phyloP scores from a whole-genome alignment of 495 filamentous ascomycete species.

The Glarea lozoyensis region DNA sequence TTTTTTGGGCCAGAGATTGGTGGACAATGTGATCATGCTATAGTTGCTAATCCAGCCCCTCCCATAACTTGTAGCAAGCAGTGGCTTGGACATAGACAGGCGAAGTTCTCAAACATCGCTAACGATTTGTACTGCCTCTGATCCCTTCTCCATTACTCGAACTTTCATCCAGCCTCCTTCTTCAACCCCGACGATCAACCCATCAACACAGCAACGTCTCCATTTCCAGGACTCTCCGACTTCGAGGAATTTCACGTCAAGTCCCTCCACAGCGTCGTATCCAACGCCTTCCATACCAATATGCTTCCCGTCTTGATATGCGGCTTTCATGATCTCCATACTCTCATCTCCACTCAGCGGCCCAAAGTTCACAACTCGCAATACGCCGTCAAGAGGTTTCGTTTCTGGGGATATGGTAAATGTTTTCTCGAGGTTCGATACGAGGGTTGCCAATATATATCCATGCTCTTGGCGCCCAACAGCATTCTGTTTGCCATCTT shows the following conservation, averaged over 20 bases:
- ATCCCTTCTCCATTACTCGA: constrained; percentile 16
- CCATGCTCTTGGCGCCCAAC: constrained; percentile 41
- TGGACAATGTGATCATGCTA: too few species aligned
- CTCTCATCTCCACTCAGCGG: constrained; percentile 49
- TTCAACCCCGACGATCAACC: constrained; percentile 67
- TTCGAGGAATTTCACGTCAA: constrained; percentile 59
- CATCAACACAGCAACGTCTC: constrained; percentile 83
- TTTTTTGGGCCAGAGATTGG: too few species aligned
- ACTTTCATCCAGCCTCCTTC: constrained; percentile 65
- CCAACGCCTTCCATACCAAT: constrained; percentile 33
- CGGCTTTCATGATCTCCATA: constrained; percentile 66
- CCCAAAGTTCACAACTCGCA: constrained; percentile 69
- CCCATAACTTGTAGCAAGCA: too few species aligned
- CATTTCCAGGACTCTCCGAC: constrained; percentile 46
- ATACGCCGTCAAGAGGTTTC: constrained; percentile 52
- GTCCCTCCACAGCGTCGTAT: constrained; percentile 55
- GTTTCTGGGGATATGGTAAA: constrained; percentile 71
- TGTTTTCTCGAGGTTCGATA: constrained; percentile 69
- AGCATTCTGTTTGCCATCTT: constrained; percentile 16
- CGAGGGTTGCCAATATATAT: constrained; percentile 67
- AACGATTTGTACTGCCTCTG: constrained; percentile 15
- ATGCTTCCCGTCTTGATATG: constrained; percentile 69
- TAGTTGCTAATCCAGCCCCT: too few species aligned
- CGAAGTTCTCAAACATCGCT: constrained; percentile 9
- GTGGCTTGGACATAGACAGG: too few species aligned